Evolutionary conservation across 495 filamentous ascomycete species (phyloP).

Genomic region (Haplographium delicatum): DNA sequence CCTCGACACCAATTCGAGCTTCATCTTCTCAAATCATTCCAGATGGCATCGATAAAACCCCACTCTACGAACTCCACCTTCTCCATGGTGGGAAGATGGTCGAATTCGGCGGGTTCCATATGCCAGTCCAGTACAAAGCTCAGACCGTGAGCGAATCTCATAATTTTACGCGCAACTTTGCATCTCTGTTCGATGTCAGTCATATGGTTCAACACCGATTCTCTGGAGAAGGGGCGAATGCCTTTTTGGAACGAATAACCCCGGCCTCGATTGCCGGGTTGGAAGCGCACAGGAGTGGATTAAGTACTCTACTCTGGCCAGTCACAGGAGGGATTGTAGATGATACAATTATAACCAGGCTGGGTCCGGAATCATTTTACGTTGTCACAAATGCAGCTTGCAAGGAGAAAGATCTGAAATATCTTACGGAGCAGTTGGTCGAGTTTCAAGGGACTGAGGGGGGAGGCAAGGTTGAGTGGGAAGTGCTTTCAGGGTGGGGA

Average conservation of each 20-base stretch:
- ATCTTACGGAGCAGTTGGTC: slow-evolving; percentile 59
- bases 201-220: slow-evolving; percentile 71
- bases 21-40: slow-evolving; percentile 9
- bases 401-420: slow-evolving; percentile 76
- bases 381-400: slow-evolving; percentile 96
- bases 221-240: slow-evolving; percentile 68
- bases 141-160: slow-evolving; percentile 75
- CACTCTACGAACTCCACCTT: slow-evolving; percentile 79
- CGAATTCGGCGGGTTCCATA: slow-evolving; percentile 87
- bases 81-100: slow-evolving; percentile 86
- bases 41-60: slow-evolving; percentile 55
- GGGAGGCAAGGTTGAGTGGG: slow-evolving; percentile 54
- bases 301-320: slow-evolving; percentile 74
- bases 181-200: slow-evolving; percentile 83
- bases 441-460: slow-evolving; percentile 38
- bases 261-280: slow-evolving; percentile 61
- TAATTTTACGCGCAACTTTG: slow-evolving; percentile 77
- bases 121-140: slow-evolving; percentile 85
- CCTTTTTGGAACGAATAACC: slow-evolving; percentile 74
- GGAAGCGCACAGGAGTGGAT: slow-evolving; percentile 57
- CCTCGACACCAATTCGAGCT: slow-evolving; percentile 6
- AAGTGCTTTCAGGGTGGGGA: slow-evolving; percentile 60
- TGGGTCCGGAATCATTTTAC: slow-evolving; percentile 69
- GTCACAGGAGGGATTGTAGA: slow-evolving; percentile 87
- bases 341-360: slow-evolving; percentile 80